A percentile compares a stretch with the other conserved stretches of the same genome.
Evolutionary conservation across 805 yeast species (phyloP).

Genomic region (Yamadazyma sp.): DNA sequence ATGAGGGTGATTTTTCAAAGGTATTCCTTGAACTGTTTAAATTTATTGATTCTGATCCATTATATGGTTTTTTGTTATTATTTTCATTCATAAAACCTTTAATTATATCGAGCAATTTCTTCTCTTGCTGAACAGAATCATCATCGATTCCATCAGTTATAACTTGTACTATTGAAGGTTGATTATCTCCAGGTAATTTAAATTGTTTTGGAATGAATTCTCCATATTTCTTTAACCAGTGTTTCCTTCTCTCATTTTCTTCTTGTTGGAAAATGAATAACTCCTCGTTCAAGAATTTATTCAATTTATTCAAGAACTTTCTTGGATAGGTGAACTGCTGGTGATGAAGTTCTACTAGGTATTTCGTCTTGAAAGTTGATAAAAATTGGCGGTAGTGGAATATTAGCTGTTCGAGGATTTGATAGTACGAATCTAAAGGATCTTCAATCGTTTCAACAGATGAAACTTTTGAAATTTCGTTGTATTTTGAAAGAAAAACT

Average conservation of each 20-base stretch:
- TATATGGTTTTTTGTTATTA: too few species aligned
- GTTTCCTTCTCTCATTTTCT: constrained; percentile 31
- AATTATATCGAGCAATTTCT: constrained; percentile 22
- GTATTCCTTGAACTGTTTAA: too few species aligned
- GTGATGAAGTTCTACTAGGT: constrained; percentile 36
- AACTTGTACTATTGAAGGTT: constrained; percentile 39
- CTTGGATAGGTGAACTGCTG: constrained; percentile 39
- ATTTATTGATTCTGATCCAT: too few species aligned
- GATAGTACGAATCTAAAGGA: constrained; percentile 21
- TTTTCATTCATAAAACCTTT: constrained; percentile 9
- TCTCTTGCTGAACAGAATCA: constrained; percentile 17
- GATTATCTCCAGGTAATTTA: constrained; percentile 35
- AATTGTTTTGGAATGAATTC: constrained; percentile 40
- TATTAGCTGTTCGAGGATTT: constrained; percentile 26
- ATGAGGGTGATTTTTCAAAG: too few species aligned
- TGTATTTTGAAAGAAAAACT: constrained; percentile 17
- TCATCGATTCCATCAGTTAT: constrained; percentile 41
- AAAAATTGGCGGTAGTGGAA: constrained; percentile 37
- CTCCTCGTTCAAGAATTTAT: constrained; percentile 32
- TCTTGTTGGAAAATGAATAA: constrained; percentile 28
- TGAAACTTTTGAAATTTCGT: constrained; percentile 11
- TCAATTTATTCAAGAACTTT: constrained; percentile 27
- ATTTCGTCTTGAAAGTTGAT: constrained; percentile 30
- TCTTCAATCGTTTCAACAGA: constrained; percentile 12
- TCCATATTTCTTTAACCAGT: constrained; percentile 38